These are phyloP conservation scores for Paecilomyces formosus DNA, from an alignment of 2,329 filamentous ascomycete species.

Conservation along the genomic window DNA sequence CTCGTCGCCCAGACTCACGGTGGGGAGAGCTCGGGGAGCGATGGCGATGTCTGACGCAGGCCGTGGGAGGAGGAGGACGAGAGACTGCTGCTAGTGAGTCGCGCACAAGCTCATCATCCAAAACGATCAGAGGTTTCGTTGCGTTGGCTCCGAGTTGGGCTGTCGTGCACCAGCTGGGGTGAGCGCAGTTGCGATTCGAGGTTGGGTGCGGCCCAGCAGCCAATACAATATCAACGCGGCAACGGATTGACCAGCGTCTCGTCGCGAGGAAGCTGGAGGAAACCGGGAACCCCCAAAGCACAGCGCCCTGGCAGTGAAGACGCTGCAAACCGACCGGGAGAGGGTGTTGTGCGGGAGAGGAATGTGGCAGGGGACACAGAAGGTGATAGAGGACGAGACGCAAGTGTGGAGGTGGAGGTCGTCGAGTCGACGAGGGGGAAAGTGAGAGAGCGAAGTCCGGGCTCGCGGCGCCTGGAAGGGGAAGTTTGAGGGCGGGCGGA, in stretches of 20 bases:
- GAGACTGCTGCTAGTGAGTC: conserved; percentile 10
- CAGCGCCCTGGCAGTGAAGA: not conserved
- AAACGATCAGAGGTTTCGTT: conserved; percentile 1
- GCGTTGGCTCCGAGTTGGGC: not conserved
- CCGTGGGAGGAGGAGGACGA: conserved; percentile 4
- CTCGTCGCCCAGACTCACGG: conserved; percentile 19
- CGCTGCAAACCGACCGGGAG: not conserved
- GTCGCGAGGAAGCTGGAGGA: not conserved
- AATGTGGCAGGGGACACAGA: not conserved
- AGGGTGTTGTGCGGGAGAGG: not conserved
- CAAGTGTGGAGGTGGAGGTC: not conserved
- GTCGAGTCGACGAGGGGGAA: not conserved
- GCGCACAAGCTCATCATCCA: conserved; percentile 13
- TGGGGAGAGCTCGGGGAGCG: conserved; percentile 1
- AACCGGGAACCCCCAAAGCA: not conserved
- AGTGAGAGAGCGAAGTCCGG: not conserved
- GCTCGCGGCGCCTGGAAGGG: not conserved
- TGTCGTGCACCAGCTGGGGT: conserved; percentile 1
- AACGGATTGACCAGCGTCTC: conserved; percentile 3
- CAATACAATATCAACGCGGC: conserved; percentile 7
- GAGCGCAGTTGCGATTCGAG: conserved; percentile 9
- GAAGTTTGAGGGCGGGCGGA: not conserved
- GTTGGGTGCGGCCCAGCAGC: conserved; percentile 8
- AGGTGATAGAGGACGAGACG: not conserved
- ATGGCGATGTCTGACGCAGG: conserved; percentile 9